phyloP scores from a whole-genome alignment of 2,329 filamentous ascomycete genomes.

The Aureobasidium vineae region DNA sequence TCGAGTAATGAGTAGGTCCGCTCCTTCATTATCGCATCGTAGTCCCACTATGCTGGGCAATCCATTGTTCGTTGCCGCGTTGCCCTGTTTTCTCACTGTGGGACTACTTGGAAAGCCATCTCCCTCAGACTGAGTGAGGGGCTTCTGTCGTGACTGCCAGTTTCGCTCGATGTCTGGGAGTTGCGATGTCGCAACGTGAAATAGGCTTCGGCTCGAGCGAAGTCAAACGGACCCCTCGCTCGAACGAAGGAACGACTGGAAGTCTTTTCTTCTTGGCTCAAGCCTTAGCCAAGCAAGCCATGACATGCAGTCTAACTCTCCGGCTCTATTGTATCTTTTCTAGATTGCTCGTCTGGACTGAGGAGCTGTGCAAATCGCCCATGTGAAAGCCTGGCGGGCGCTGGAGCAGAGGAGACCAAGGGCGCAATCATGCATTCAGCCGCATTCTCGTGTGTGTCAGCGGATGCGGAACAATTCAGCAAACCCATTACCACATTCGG shows the following conservation, averaged over 20 bases:
- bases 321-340: neutral
- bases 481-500: constrained; percentile 16
- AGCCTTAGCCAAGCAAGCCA: constrained; percentile 12
- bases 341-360: neutral
- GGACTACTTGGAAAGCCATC: neutral
- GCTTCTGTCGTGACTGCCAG: constrained; percentile 10
- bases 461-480: constrained; percentile 14
- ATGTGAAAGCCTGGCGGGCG: constrained; percentile 18
- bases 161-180: neutral
- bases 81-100: neutral
- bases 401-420: neutral
- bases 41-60: neutral
- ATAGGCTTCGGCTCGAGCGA: constrained; percentile 3
- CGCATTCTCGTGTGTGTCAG: constrained; percentile 17
- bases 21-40: constrained; percentile 4
- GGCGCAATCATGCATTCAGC: constrained; percentile 15
- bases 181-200: constrained; percentile 12
- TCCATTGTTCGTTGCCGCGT: neutral
- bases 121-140: neutral
- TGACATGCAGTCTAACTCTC: constrained; percentile 3
- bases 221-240: constrained; percentile 2
- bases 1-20: constrained; percentile 6
- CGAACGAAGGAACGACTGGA: constrained; percentile 9
- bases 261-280: neutral
- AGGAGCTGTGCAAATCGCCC: neutral